These are phyloP conservation scores for Datura wrightii DNA, from an alignment of 257 asterid species.

Conservation along the genomic window DNA sequence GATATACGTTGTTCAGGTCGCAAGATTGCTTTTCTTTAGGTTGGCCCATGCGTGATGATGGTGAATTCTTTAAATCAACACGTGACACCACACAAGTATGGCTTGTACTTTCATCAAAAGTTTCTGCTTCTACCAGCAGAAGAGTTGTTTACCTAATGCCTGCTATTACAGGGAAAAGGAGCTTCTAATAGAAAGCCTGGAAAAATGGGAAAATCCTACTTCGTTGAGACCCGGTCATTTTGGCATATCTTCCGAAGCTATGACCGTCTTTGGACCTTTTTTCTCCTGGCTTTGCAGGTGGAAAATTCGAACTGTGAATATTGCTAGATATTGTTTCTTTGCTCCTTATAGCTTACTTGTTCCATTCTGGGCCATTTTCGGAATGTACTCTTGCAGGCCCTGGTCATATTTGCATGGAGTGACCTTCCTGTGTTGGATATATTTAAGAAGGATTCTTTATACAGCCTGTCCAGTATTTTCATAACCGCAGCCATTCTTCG, in stretches of 20 bases:
- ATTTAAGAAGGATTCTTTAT: constrained; percentile 63
- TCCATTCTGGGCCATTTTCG: constrained; percentile 28
- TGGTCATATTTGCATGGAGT: constrained; percentile 85
- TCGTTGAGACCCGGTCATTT: constrained; percentile 90
- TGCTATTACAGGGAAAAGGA: constrained; percentile 70
- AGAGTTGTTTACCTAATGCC: constrained; percentile 22
- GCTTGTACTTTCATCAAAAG: constrained; percentile 27
- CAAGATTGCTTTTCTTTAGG: constrained; percentile 91
- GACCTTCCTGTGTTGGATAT: constrained; percentile 60
- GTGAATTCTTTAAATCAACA: constrained; percentile 83
- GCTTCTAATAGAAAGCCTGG: constrained; percentile 50
- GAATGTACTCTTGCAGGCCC: constrained; percentile 59
- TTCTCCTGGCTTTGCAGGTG: constrained; percentile 84
- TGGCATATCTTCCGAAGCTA: constrained; percentile 96
- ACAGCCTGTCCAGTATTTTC: constrained; percentile 78
- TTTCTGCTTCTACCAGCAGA: constrained; percentile 20
- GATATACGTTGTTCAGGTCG: constrained; percentile 62
- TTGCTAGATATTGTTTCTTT: neutral
- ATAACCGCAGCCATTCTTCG: constrained; percentile 93
- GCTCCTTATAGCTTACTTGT: constrained; percentile 36
- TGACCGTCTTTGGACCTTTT: constrained; percentile 97
- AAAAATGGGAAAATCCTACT: constrained; percentile 85
- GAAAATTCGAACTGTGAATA: constrained; percentile 34
- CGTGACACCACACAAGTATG: constrained; percentile 59
- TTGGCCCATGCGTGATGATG: constrained; percentile 99